phyloP scores from a whole-genome alignment of 2,329 filamentous ascomycete genomes.

The Sclerotinia spermophila region DNA sequence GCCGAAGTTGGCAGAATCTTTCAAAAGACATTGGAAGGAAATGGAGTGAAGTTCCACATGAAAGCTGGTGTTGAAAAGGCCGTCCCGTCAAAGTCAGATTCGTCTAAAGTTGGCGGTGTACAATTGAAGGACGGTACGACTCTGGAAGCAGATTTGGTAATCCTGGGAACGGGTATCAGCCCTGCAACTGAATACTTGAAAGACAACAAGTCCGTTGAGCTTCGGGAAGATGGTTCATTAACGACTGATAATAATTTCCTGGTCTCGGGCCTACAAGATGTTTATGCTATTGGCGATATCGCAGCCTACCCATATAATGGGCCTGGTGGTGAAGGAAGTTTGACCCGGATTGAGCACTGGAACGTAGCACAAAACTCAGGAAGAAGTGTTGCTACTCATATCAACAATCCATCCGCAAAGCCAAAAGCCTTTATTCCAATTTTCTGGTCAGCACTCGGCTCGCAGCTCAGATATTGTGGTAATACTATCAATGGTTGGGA shows the following conservation, averaged over 20 bases:
- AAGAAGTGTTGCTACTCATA: constrained; percentile 72
- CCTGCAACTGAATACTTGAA: constrained; percentile 82
- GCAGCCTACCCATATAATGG: constrained; percentile 92
- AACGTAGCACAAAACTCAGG: constrained; percentile 95
- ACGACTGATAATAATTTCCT: constrained; percentile 76
- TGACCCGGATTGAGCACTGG: constrained; percentile 93
- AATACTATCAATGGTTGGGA: constrained; percentile 82
- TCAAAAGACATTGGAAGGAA: constrained; percentile 74
- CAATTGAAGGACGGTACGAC: constrained; percentile 80
- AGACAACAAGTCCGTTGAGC: constrained; percentile 63
- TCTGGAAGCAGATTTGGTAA: constrained; percentile 82
- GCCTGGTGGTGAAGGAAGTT: constrained; percentile 71
- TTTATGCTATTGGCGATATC: constrained; percentile 93
- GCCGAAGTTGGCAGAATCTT: constrained; percentile 76
- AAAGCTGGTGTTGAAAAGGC: constrained; percentile 79
- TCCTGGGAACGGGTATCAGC: constrained; percentile 84
- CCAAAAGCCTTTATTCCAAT: constrained; percentile 80
- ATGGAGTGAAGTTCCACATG: constrained; percentile 86
- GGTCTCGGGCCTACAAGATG: constrained; percentile 71
- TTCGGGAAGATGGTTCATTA: constrained; percentile 83
- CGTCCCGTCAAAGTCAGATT: constrained; percentile 62
- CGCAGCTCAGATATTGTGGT: constrained; percentile 89
- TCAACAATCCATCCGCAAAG: constrained; percentile 60
- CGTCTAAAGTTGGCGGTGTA: constrained; percentile 73
- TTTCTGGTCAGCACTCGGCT: constrained; percentile 92